Evolutionary conservation across 495 filamentous ascomycete species (phyloP), one percentile per base, ranked within the genome.

Genomic region (Xylona heveae): DNA sequence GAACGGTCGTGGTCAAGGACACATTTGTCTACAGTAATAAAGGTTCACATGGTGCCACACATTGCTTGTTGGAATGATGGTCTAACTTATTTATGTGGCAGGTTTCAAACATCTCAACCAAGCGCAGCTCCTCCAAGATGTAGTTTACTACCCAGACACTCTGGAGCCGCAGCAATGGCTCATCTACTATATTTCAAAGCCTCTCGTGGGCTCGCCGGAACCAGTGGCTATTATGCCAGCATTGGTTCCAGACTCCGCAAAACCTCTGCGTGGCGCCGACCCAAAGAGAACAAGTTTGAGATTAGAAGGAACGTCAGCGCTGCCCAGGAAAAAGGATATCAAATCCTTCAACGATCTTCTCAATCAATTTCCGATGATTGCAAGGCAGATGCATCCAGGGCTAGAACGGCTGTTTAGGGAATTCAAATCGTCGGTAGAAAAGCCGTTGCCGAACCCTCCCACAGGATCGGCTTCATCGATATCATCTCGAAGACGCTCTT

Each of bases 1-100:
- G 82, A 39, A 94, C 79, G 22, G 71, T 99, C 32, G 77, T 95
- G 12, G 71, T 99, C 29, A 95, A 94, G 57, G 90, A 99, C 55
- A 69, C 71, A 30, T 81, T 74, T 42, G 66, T 94, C 7, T 95
- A 85, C 53, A 92, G 74, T 51, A 95, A 99, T 48, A 94, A 94
- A 62, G 85, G 84, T 91, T 49, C 20, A 53, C 34, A 18, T 6
- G n/a, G 30, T 19, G 20, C 12, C 17, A 8, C 8, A 7, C 8
- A 25, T 26, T 7, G 17, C n/a, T 23, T 24, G 18, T 24, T 24
- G 12, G 10, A 15, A 26, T 14, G 7, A 28, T 20, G 5, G 38
- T 25, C 17, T 24, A 26, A 13, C 19, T 10, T 28, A 21, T 30
- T 5, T 12, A 38, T 45, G 38, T 34, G 18, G 24, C 38, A 94